Evolutionary conservation across 1,284 basidiomycete genomes (phyloP), one percentile per base, ranked within the genome.

Genomic region (Papiliotrema laurentii): DNA sequence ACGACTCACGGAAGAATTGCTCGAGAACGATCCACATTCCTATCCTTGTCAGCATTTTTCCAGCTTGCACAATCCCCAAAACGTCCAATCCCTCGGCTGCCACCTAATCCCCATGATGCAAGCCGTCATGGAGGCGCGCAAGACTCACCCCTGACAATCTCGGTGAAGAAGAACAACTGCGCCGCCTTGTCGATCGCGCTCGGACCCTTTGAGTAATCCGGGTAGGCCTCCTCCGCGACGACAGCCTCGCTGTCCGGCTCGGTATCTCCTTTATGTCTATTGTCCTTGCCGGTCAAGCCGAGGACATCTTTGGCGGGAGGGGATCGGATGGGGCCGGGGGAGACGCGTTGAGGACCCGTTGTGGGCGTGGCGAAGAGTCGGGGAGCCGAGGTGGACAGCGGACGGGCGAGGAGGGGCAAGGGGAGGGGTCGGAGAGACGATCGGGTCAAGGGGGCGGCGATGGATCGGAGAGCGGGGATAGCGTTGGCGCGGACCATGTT

Each of bases 21-120:
- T 97, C 96, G 58, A 97, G 66, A n/a, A 97, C 92, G 71, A 99
- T 86, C 91, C 93, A 97, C 89, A 97, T 94, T 65, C 94, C 93
- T 96, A 60, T 14, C 5, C 18, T 46, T 33, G 18, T 39, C 21
- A 24, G 10, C 16, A 27, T 31, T 10, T 31, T 31, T 9, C 30
- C 9, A 9, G 30, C 30, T 31, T 16, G 30, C 9, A 31, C 30
- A 31, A 31, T 31, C 30, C 16, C 30, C 30, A 31, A 10, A 31
- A 31, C 16, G 10, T 31, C 30, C 30, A 31, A 10, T 30, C 10
- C 14, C n/a, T 18, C 6, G 13, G 7, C 14, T 37, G 7, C 35
- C 18, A 7, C 18, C 18, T 9, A 9, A 37, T 37, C 14, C 13
- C 19, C 35, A 37, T 37, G 7, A 11, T 9, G 10, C 35, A 37